These are phyloP conservation scores for Apostasia shenzhenica DNA, from an alignment of 106 monocot genomes.

Conservation along the genomic window DNA sequence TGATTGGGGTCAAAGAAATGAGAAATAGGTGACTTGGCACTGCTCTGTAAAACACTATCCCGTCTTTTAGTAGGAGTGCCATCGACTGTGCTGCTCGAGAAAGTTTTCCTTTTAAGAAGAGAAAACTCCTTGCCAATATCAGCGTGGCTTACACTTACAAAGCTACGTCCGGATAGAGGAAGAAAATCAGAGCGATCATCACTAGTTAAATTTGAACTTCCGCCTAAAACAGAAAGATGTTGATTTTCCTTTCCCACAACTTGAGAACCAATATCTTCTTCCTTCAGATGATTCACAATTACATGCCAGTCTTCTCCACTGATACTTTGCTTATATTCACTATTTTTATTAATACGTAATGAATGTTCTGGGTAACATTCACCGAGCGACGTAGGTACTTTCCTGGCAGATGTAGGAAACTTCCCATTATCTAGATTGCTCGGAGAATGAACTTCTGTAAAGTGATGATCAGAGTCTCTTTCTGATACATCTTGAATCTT, in stretches of 20 bases:
- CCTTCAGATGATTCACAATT: slow-evolving; percentile 31
- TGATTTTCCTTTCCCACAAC: slow-evolving; percentile 43
- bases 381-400: slow-evolving; percentile 10
- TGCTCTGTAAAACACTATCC: slow-evolving; percentile 69
- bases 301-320: slow-evolving; percentile 36
- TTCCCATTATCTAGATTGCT: slow-evolving; percentile 20
- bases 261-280: slow-evolving; percentile 53
- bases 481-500: slow-evolving; percentile 13
- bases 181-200: slow-evolving; percentile 17
- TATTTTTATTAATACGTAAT: slow-evolving; percentile 16
- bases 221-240: slow-evolving; percentile 18
- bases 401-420: slow-evolving; percentile 20
- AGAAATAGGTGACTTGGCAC: slow-evolving; percentile 35
- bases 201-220: slow-evolving; percentile 15
- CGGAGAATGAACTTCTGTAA: slow-evolving; percentile 14
- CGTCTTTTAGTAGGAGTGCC: slow-evolving; percentile 51
- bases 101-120: slow-evolving; percentile 40
- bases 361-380: slow-evolving; percentile 11
- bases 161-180: slow-evolving; percentile 7
- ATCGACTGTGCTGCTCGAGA: slow-evolving; percentile 22
- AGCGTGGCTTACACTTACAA: slow-evolving; percentile 12
- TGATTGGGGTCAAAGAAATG: slow-evolving; percentile 15
- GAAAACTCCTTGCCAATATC: slow-evolving; percentile 14
- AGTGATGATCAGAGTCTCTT: slow-evolving; percentile 16
- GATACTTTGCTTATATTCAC: slow-evolving; percentile 18